Evolutionary conservation across 495 filamentous ascomycete species (phyloP), one percentile per base, ranked within the genome.

Genomic region (Trichoderma gamsii): DNA sequence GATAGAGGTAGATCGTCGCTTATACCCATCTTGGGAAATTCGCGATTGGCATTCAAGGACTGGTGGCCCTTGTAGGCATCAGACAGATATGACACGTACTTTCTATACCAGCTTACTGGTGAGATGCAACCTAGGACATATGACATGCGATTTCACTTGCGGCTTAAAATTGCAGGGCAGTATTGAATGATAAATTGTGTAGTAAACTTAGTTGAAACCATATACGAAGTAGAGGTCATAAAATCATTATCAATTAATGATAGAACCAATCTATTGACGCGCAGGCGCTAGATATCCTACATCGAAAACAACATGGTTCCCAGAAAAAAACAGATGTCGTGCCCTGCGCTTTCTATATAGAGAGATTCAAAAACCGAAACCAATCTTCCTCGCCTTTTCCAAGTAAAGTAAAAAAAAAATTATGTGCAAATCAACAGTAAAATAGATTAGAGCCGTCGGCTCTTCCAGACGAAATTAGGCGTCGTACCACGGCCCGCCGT

Each of bases 251-350:
- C 52, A 61, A 61, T 61, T 61, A 61, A 61, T 35, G 25, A 29
- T 2, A 29, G 25, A 61, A 27, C 52, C 52, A 61, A 61, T 61
- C 23, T 61, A 61, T 61, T 61, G 8, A 29, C 52, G 27, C 25
- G 52, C 52, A 61, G 52, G 52, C 52, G 52, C 52, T 61, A 61
- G 52, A 15, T 61, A 61, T 61, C 52, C 52, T 61, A 61, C 52
- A 29, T 29, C 18, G 52, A 61, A 61, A 61, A 61, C 25, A n/a
- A 51, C 46, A 51, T 51, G 46, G 46, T 21, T 51, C 46, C 46
- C 32, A n/a, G 16, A 21, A 51, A 51, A 51, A 51, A 51, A 51
- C 46, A 51, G 46, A 61, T 12, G 52, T 61, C 52, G 52, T 27
- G 52, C 52, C 21, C 52, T 23, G 52, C 52, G 23, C 21, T 21